These are phyloP conservation scores for Backusella westeae DNA, from an alignment of 192 early-diverging fungal species.

Conservation along the genomic window DNA sequence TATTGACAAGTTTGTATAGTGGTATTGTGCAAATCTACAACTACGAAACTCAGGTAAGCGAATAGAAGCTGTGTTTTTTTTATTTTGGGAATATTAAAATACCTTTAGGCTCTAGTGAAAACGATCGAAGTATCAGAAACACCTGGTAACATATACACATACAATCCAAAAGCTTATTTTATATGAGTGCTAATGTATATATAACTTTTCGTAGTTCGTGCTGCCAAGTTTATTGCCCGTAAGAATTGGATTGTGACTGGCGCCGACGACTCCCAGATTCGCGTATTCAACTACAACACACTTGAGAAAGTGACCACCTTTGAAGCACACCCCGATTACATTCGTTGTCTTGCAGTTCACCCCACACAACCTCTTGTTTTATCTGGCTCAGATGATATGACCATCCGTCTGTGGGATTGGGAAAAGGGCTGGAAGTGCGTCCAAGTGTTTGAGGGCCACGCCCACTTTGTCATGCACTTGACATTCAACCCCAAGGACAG, in stretches of 20 bases:
- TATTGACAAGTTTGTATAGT: slow-evolving; percentile 94
- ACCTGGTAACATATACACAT: slow-evolving; percentile 56
- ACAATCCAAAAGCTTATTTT: neutral
- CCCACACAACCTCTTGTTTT: slow-evolving; percentile 93
- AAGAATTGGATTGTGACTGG: slow-evolving; percentile 98
- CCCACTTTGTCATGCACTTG: slow-evolving; percentile 96
- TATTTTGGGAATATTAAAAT: slow-evolving; percentile 67
- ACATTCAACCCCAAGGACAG: slow-evolving; percentile 99
- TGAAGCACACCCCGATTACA: slow-evolving; percentile 97
- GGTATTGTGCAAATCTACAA: slow-evolving; percentile 98
- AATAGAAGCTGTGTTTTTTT: slow-evolving; percentile 9
- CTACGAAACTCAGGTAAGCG: slow-evolving; percentile 87
- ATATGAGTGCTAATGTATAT: too few relatives aligned
- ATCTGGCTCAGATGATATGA: slow-evolving; percentile 95
- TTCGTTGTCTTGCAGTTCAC: slow-evolving; percentile 95
- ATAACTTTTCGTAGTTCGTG: slow-evolving; percentile 67
- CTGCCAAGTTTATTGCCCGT: slow-evolving; percentile 95
- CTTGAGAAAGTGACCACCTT: slow-evolving; percentile 95
- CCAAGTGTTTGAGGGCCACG: slow-evolving; percentile 96
- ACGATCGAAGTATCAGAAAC: slow-evolving; percentile 95
- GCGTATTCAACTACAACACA: slow-evolving; percentile 99
- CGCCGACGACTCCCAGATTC: slow-evolving; percentile 95
- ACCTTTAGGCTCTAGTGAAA: slow-evolving; percentile 80
- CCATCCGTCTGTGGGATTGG: slow-evolving; percentile 99
- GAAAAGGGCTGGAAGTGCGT: slow-evolving; percentile 97